phyloP scores from a whole-genome alignment of 2,329 filamentous ascomycete species.

The Ophiostoma australiae region DNA sequence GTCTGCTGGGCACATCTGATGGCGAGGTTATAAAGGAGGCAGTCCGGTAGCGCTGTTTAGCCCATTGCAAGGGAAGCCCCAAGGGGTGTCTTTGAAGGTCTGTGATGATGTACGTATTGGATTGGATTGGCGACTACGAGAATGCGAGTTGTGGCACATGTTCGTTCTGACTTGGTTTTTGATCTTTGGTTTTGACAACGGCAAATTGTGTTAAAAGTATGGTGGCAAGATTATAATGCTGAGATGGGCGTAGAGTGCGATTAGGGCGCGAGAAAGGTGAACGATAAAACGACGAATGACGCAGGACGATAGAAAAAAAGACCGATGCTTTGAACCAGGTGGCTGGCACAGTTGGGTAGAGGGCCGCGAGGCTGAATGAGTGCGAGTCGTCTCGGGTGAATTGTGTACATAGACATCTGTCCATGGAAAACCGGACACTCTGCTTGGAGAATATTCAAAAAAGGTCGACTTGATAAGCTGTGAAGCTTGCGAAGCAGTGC shows the following conservation, averaged over 20 bases:
- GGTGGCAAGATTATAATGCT: background rate
- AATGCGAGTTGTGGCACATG: slow-evolving; percentile 8
- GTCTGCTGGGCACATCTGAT: background rate
- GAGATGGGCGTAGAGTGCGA: background rate
- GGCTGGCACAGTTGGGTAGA: slow-evolving; percentile 5
- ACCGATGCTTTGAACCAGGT: background rate
- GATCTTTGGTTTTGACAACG: background rate
- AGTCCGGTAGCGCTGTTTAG: background rate
- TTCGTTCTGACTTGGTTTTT: background rate
- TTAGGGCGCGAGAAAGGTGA: background rate
- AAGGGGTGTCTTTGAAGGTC: background rate
- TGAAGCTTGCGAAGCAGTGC: background rate
- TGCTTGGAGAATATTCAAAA: background rate
- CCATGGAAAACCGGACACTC: background rate
- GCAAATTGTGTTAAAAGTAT: slow-evolving; percentile 5
- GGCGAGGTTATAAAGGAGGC: background rate
- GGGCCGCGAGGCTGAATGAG: background rate
- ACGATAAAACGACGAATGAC: background rate
- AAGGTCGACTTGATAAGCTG: background rate
- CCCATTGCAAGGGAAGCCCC: background rate
- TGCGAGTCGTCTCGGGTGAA: background rate
- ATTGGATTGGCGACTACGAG: slow-evolving; percentile 7
- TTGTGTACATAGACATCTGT: background rate
- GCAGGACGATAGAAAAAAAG: background rate
- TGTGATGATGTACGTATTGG: slow-evolving; percentile 5